Base-by-base conservation (phyloP, 2,329 filamentous ascomycete species). In the Ramularia collo-cygni region DNA sequence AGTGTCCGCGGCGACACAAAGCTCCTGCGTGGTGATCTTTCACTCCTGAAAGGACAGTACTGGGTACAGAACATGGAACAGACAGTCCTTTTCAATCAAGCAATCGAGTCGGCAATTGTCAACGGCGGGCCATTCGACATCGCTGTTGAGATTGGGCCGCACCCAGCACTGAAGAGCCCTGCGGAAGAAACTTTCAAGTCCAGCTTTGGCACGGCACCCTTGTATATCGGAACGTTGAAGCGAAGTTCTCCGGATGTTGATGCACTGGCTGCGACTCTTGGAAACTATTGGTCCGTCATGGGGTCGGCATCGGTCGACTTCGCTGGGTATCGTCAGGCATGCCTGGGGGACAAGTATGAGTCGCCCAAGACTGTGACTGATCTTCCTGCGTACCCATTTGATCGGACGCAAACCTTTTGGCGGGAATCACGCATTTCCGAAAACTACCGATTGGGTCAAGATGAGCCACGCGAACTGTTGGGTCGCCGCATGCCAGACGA, bases 61-160 rank as follows among this genome's bases (percentile, higher is more conserved):
- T 74, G 70, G 70, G 53, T 42, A 1, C 56, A 65, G 18, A 74
- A 74, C 46, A 64, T 73, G 64, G 47, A 57, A 2, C 54, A 60
- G 8, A 56, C 69, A 1, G 69, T 73, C 0, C 47, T 66, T 0
- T 73, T 74, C 44, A 54, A 55, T 3, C 59, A 70, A 30, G 70
- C 70, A 1, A 28, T 72, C 0, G 30, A 44, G 12, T 15, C 36
- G 2, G 47, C 63, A 0, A 8, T 63, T 1, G 14, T 48, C 2
- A 32, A 44, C 3, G 32, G 32, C 10, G 53, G 52, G 1, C 37
- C 49, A 0, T 59, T 65, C 17, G 61, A 67, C 32, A 55, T 63
- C 8, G 61, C 52, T 13, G 51, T 72, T 2, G 70, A 72, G 39
- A 48, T 72, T 5, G 69, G 70, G 0, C 66, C 69, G 1, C 69